Conservation (phyloP, 2,329 filamentous ascomycete genomes). For the Sclerotiophoma versabilis region DNA sequence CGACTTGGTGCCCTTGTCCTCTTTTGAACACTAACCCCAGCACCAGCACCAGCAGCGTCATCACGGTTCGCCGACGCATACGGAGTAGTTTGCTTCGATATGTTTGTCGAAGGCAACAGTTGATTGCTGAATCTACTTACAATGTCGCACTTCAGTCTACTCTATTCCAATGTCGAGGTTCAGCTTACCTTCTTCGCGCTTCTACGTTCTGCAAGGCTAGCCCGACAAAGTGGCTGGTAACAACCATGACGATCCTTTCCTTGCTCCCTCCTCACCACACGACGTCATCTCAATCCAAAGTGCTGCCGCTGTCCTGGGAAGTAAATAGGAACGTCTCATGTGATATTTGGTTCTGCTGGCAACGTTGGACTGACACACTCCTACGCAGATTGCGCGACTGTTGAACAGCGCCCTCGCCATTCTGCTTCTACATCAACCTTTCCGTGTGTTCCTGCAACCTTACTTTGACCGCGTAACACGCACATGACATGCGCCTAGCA, state of each 20-base stretch:
- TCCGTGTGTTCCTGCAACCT: background rate
- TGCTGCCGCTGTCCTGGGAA: background rate
- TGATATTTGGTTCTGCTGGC: background rate
- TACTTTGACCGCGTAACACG: background rate
- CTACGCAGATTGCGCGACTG: background rate
- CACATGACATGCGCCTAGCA: background rate
- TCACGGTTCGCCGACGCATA: conserved; percentile 11
- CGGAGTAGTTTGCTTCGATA: background rate
- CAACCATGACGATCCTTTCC: background rate
- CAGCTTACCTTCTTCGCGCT: background rate
- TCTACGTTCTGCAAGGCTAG: background rate
- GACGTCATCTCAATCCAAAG: background rate
- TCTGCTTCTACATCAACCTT: background rate
- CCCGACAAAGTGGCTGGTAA: conserved; percentile 1
- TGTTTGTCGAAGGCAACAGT: background rate
- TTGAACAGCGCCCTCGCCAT: background rate
- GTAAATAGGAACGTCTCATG: background rate
- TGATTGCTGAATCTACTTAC: background rate
- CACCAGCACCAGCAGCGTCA: conserved; percentile 4
- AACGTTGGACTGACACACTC: background rate
- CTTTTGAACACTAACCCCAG: too few relatives aligned
- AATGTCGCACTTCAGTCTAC: background rate
- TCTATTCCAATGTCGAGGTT: background rate
- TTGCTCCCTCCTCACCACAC: background rate
- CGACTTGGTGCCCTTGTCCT: conserved; percentile 13